Evolutionary conservation across 441 rosid species (phyloP).

Genomic region (Croton laevigatus): DNA sequence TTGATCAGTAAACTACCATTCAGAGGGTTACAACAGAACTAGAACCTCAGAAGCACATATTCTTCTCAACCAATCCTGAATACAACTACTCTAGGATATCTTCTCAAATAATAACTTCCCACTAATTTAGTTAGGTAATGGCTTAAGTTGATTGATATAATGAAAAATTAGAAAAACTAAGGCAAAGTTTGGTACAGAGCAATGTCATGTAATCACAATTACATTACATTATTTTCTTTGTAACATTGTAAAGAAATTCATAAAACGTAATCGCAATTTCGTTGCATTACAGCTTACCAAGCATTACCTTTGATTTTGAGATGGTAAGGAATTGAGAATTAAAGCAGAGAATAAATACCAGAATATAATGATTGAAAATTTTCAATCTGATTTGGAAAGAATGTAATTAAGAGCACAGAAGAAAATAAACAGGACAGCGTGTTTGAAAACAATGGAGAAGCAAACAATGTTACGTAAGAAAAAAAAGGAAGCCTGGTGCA

Average conservation of each 20-base stretch:
- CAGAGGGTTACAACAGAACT: neutral
- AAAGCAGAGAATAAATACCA: neutral
- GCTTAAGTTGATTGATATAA: neutral
- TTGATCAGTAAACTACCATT: neutral
- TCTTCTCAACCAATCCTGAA: neutral
- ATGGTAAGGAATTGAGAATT: neutral
- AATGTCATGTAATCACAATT: no score
- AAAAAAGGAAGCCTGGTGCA: no score
- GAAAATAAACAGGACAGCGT: neutral
- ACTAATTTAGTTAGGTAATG: no score
- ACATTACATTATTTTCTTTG: no score
- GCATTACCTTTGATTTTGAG: no score
- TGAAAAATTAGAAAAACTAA: neutral
- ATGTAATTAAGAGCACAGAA: neutral
- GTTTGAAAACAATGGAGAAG: neutral
- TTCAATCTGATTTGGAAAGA: neutral
- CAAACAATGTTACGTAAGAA: no score
- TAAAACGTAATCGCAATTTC: no score
- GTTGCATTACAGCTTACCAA: no score
- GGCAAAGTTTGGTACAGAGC: neutral
- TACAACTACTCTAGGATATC: neutral
- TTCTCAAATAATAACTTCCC: neutral
- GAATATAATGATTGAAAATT: no score
- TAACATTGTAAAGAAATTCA: no score
- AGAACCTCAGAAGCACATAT: neutral